Evolutionary conservation across 75 land plant genomes (phyloP), one percentile per base, ranked within the genome.

Genomic region (Pinus albicaulis): DNA sequence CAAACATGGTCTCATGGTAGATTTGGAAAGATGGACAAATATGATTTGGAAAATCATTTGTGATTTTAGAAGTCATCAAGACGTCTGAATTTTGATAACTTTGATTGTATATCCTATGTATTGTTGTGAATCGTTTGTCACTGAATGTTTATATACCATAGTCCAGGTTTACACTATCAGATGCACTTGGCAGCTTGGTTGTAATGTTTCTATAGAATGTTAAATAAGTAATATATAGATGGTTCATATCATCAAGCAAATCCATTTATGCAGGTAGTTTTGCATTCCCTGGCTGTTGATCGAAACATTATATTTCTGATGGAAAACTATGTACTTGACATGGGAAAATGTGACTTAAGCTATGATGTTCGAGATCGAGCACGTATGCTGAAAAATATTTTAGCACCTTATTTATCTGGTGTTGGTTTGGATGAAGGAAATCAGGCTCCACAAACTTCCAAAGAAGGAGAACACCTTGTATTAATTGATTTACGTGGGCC

Each of bases 311-410:
- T 22, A 72, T 55, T 13, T 3, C 26, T 71, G 63, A 77, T 86
- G 57, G 71, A 87, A 16, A 76, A 66, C 48, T 88, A 92, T 78
- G 56, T 89, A 34, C 84, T 97, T 76, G 86, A 92, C 66, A 80
- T 97, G 60, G 99, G 89, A 36, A 84, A 81, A 72, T 82, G 71
- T 82, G 99, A 97, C 76, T 26, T 82, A 59, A 89, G 79, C 75
- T 95, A 92, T 84, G 99, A 97, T 83, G 77, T 97, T 41, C 99
- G 98, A 83, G 99, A 94, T 69, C 92, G 99, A 65, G 98, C 99
- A 48, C 92, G 91, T 52, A 41, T 89, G 81, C 65, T 94, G n/a
- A 71, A 84, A 56, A 84, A 86, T n/a, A 80, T 97, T 62, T 28
- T 87, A 38, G 73, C 74, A 28, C 16, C 48, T 31, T 20, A 69